These are phyloP conservation scores for Xylona heveae DNA, from an alignment of 495 filamentous ascomycete genomes.

Conservation along the genomic window DNA sequence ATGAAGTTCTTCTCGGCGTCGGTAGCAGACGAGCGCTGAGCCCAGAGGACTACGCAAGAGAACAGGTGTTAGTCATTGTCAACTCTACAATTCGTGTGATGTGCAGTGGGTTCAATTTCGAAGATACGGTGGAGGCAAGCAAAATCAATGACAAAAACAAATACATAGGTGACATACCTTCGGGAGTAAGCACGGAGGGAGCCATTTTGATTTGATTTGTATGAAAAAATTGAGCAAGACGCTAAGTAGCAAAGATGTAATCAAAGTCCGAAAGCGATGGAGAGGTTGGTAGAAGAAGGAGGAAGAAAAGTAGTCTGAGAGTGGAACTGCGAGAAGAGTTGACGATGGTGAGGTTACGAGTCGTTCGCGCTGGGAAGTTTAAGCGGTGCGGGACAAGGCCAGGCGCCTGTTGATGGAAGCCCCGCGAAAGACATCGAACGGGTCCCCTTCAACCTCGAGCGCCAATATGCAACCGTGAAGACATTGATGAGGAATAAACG, in stretches of 20 bases:
- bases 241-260: too few relatives aligned
- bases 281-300: background rate
- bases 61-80: conserved; percentile 5
- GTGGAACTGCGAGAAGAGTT: background rate
- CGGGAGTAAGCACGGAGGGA: conserved; percentile 10
- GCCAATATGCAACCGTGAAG: too few relatives aligned
- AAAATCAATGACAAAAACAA: conserved; percentile 1
- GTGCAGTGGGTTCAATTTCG: background rate
- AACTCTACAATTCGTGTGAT: background rate
- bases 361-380: background rate
- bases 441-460: too few relatives aligned
- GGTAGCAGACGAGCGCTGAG: conserved; percentile 69
- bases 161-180: conserved; percentile 9
- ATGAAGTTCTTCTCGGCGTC: conserved; percentile 78
- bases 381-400: conserved; percentile 1
- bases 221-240: background rate
- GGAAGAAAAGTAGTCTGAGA: conserved; percentile 1
- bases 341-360: conserved; percentile 1
- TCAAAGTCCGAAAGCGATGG: background rate
- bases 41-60: conserved; percentile 61
- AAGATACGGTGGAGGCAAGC: background rate
- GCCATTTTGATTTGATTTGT: conserved; percentile 7
- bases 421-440: conserved; percentile 1
- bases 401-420: conserved; percentile 2
- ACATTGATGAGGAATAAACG: too few relatives aligned